Evolutionary conservation across 352 stramenopile genomes (phyloP).

Genomic region (Thalassiosira livingstoniorum): DNA sequence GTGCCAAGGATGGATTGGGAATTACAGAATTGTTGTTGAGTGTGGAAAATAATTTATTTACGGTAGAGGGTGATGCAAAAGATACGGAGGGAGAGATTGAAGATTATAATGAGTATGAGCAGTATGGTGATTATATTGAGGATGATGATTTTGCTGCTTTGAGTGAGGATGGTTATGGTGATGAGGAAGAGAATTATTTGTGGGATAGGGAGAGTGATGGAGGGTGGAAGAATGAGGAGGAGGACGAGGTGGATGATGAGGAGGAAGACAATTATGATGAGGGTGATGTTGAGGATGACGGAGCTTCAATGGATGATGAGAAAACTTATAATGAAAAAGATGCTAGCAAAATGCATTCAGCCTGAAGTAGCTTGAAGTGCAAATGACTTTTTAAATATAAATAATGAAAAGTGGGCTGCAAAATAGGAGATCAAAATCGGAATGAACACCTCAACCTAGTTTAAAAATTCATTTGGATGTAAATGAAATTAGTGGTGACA

Average conservation of each 20-base stretch:
- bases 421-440: too few relatives aligned
- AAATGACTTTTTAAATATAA: too few relatives aligned
- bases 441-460: too few relatives aligned
- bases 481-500: too few relatives aligned
- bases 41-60: conserved; percentile 45
- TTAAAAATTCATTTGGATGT: too few relatives aligned
- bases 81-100: too few relatives aligned
- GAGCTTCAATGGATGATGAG: neutral
- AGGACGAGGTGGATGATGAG: neutral
- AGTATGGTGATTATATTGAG: conserved; percentile 7
- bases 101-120: neutral
- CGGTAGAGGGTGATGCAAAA: conserved; percentile 26
- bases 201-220: neutral
- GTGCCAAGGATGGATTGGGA: conserved; percentile 59
- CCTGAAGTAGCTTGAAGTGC: too few relatives aligned
- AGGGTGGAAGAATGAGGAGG: neutral
- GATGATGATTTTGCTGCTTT: too few relatives aligned
- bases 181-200: conserved; percentile 12
- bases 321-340: too few relatives aligned
- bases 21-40: conserved; percentile 57
- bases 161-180: neutral
- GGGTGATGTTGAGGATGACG: neutral
- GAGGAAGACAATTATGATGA: neutral
- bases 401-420: too few relatives aligned
- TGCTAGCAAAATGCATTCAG: too few relatives aligned